Base-by-base conservation (phyloP, 257 asterid species). In the Plantago major region DNA sequence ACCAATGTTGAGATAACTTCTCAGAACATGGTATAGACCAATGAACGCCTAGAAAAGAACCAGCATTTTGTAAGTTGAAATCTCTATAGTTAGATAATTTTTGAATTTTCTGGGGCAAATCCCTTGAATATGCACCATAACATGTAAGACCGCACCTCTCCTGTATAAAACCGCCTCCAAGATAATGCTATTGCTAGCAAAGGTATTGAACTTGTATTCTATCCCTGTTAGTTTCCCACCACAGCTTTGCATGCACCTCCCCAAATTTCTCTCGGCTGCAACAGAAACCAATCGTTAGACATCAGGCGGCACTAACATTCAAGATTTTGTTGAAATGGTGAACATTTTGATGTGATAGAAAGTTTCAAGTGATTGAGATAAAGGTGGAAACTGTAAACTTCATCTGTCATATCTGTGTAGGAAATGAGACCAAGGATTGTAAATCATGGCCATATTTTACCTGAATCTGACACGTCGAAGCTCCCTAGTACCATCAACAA, bases 151-250 rank as follows among this genome's bases (percentile, higher is more conserved):
- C 13, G 43, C 26, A 22, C 44, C 14, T 60, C 15, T 7, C 16
- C 40, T 18, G 26, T 33, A 10, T 9, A 7, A 46, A 30, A 10
- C 11, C 9, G 6, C 56, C 18, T 2, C 46, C 11, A 46, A 16
- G 18, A 17, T 11, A 59, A 45, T 15, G 44, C 77, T 11, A 59
- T 38, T 15, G 44, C 77, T 73, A 79, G 78, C 79, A 81, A 67
- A 87, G 98, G 75, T 91, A 88, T 66, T 82, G 95, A 67, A 87
- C 61, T 73, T 86, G 99, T 83, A 92, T 89, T 67, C 99, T 83
- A 68, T 89, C 96, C 74, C 95, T 76, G 91, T 92, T 89, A 61
- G 85, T 71, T 69, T 92, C 99, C 99, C 97, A 92, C 99, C 99
- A 92, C 33, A 60, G 78, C 82, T 89, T 92, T 1, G 99, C 99